Percentiles rank a stretch among this genome's conserved stretches.
phyloP scores from a whole-genome alignment of 2,329 filamentous ascomycete genomes.

The Hypoxylon sp. region DNA sequence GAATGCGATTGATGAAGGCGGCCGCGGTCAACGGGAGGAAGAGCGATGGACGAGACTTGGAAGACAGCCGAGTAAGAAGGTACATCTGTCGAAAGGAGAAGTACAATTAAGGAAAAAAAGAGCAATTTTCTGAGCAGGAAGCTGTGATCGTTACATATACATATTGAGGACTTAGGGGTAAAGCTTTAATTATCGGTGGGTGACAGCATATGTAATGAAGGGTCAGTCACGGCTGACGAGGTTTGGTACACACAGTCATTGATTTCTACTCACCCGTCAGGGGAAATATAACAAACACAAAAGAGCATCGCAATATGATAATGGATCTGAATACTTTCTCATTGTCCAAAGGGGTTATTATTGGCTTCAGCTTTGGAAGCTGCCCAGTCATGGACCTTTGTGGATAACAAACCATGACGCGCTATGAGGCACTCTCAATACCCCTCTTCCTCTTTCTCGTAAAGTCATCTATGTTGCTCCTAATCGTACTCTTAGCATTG shows the following conservation, averaged over 20 bases:
- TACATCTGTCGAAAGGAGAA: not conserved
- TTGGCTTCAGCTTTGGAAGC: not conserved
- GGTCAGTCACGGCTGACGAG: not conserved
- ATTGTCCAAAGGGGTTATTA: conserved; percentile 2
- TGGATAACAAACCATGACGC: conserved; percentile 4
- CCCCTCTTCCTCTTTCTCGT: conserved; percentile 31
- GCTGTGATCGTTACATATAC: not conserved
- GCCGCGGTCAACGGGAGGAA: not conserved
- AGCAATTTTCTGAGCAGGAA: not conserved
- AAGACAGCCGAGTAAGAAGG: not conserved
- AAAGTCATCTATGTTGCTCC: conserved; percentile 3
- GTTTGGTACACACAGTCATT: not conserved
- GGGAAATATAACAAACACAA: not conserved
- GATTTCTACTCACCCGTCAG: not conserved
- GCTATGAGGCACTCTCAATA: conserved; percentile 11
- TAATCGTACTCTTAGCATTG: not conserved
- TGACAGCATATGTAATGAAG: not conserved
- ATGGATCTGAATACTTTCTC: conserved; percentile 13
- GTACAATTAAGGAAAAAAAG: not conserved
- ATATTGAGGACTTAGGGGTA: not conserved
- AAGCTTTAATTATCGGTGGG: not conserved
- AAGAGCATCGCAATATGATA: not conserved
- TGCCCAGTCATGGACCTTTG: not conserved
- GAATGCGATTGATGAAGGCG: not conserved
- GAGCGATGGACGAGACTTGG: not conserved